Conservation (phyloP, 225 moss, liverwort and hornwort species). For the Pleurozium schreberi region DNA sequence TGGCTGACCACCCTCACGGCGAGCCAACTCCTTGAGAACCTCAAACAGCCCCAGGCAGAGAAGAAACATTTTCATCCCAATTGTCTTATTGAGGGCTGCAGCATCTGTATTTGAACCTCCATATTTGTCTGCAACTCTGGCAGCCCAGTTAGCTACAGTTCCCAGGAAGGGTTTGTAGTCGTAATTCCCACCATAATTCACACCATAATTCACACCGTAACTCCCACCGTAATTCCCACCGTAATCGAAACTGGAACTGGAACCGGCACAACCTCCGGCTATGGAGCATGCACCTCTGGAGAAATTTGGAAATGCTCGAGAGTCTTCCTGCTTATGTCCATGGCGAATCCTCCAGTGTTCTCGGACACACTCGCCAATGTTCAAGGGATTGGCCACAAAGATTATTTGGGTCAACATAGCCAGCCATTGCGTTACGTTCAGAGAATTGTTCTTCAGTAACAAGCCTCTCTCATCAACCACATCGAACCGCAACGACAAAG, state of each 20-base stretch:
- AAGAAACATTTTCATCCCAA: constrained; percentile 15
- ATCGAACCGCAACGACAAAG: constrained; percentile 8
- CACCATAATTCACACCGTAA: background rate
- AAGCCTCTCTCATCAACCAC: constrained; percentile 10
- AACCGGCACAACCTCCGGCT: background rate
- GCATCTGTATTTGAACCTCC: background rate
- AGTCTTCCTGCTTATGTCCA: background rate
- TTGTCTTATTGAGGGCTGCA: background rate
- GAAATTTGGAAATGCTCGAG: background rate
- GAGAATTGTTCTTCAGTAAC: background rate
- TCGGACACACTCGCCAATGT: constrained; percentile 4
- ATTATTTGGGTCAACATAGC: constrained; percentile 23
- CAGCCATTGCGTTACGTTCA: background rate
- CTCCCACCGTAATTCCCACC: background rate
- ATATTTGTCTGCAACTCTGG: constrained; percentile 9
- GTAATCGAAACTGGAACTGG: background rate
- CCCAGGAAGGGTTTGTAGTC: background rate
- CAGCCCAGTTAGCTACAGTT: constrained; percentile 13
- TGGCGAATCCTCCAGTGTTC: background rate
- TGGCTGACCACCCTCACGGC: background rate
- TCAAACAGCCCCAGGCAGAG: constrained; percentile 15
- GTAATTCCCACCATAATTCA: background rate
- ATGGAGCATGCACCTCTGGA: background rate
- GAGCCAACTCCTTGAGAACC: background rate
- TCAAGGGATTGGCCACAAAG: background rate